Evolutionary conservation across 1,139 yeast genomes (phyloP).

Genomic region (Komagataea norvegica): DNA sequence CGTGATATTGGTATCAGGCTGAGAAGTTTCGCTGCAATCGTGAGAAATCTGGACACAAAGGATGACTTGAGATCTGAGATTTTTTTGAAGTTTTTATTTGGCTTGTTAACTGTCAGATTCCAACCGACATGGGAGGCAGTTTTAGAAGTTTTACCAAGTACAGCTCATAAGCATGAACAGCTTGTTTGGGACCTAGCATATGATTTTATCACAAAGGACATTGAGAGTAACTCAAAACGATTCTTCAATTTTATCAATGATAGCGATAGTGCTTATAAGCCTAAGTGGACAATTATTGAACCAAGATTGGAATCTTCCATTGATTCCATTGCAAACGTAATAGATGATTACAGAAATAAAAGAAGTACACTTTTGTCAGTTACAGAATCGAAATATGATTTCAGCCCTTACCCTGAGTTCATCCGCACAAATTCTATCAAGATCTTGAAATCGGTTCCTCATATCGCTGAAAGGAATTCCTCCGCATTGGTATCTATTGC

Average conservation of each 20-base stretch:
- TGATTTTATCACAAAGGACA: conserved; percentile 31
- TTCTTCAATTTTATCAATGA: conserved; percentile 11
- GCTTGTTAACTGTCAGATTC: conserved; percentile 68
- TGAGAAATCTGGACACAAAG: conserved; percentile 34
- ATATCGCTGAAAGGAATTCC: conserved; percentile 62
- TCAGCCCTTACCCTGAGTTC: conserved; percentile 30
- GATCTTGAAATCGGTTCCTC: conserved; percentile 51
- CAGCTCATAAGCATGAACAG: conserved; percentile 41
- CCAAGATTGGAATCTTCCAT: conserved; percentile 34
- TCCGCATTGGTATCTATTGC: conserved; percentile 52
- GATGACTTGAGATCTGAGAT: conserved; percentile 34
- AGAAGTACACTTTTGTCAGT: conserved; percentile 12
- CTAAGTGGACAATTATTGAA: conserved; percentile 32
- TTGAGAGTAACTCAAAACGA: neutral
- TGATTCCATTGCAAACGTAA: conserved; percentile 23
- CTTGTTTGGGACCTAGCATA: conserved; percentile 55
- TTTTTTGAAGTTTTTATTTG: conserved; percentile 60
- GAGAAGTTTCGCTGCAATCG: conserved; percentile 53
- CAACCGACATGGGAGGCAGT: conserved; percentile 86
- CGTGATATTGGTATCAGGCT: conserved; percentile 73
- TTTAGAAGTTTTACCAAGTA: conserved; percentile 49
- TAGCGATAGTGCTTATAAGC: conserved; percentile 8
- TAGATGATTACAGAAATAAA: conserved; percentile 27
- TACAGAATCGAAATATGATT: conserved; percentile 14
- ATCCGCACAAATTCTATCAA: conserved; percentile 46